Percentiles rank a stretch among this genome's conserved stretches.
Conservation (phyloP, 768 basidiomycete species). For the Mycena rebaudengoi region DNA sequence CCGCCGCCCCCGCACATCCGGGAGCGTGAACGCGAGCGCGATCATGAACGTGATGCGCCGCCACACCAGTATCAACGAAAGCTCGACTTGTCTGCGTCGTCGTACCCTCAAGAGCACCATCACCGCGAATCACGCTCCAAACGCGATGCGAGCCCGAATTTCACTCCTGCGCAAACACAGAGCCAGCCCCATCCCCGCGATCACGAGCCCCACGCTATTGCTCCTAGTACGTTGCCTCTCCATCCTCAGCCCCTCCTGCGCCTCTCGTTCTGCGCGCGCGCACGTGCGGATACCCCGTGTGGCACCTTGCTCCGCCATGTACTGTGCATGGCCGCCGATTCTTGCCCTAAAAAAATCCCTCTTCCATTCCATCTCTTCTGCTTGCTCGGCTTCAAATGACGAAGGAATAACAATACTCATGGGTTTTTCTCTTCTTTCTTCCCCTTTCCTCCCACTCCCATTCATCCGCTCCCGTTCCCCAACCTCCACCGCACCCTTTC, state of each 20-base stretch:
- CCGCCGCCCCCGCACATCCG: conserved; percentile 15
- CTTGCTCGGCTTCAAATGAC: conserved; percentile 20
- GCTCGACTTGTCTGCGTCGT: neutral
- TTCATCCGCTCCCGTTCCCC: too few species aligned
- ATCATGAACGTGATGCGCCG: neutral
- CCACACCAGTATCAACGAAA: neutral
- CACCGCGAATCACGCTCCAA: neutral
- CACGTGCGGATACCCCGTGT: neutral
- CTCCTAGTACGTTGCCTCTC: conserved; percentile 32
- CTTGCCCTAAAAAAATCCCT: neutral
- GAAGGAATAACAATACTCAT: conserved; percentile 28
- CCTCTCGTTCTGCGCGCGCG: conserved; percentile 15
- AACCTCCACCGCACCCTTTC: neutral
- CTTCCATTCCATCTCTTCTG: conserved; percentile 11
- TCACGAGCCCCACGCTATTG: conserved; percentile 19
- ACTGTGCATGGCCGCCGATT: neutral
- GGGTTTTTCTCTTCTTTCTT: conserved; percentile 16
- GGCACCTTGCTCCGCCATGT: too few species aligned
- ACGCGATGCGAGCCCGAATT: neutral
- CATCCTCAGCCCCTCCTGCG: conserved; percentile 18
- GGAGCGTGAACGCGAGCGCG: conserved; percentile 1
- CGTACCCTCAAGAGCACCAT: neutral
- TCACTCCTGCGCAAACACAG: conserved; percentile 6
- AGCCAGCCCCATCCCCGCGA: conserved; percentile 3
- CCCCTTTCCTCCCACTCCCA: neutral